Evolutionary conservation across 441 rosid species (phyloP), one percentile per base, ranked within the genome.

Genomic region (Raphanus hybrid): DNA sequence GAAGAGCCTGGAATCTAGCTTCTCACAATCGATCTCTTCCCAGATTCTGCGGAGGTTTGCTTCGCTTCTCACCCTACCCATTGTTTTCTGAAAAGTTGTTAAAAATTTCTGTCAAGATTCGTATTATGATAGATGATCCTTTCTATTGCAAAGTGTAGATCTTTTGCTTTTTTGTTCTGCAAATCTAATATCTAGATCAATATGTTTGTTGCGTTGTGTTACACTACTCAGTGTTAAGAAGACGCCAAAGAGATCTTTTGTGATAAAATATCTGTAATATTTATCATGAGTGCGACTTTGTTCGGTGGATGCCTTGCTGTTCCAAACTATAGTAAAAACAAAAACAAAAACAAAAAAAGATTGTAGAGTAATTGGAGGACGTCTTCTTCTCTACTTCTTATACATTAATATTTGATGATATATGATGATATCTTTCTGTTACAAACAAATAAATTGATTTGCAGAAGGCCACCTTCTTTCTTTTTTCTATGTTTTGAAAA

Each of bases 271-370:
- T 23, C 26, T 23, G 2, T 23, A 23, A 23, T 2, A 1, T 23
- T 23, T 23, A 23, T 23, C 26, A 23, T 23, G 1, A 79, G 75
- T 74, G 79, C 69, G 68, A 55, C 59, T 54, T 15, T 54, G 82
- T 79, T 79, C 58, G 82, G 82, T 79, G 82, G 79, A 74, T 74
- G 69, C 79, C 64, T 79, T 57, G 69, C 65, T 54, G 59, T 54
- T 50, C 74, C 55, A 16, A 74, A 75, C 75, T 79, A 62, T 60
- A 0, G 26, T 54, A 6, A 23, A 20, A 18, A 64, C 7, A 69
- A 26, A 5, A 23, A 23, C 26, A 23, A 23, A 23, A 23, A 23
- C 15, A 5, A 50, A 41, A 41, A 8, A 37, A 37, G 43, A 41
- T 41, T 41, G 10, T 34, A 23, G 48, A 32, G 57, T 65, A 61